Evolutionary conservation across 495 filamentous ascomycete species (phyloP).

Genomic region (Penicillium riverlandense): DNA sequence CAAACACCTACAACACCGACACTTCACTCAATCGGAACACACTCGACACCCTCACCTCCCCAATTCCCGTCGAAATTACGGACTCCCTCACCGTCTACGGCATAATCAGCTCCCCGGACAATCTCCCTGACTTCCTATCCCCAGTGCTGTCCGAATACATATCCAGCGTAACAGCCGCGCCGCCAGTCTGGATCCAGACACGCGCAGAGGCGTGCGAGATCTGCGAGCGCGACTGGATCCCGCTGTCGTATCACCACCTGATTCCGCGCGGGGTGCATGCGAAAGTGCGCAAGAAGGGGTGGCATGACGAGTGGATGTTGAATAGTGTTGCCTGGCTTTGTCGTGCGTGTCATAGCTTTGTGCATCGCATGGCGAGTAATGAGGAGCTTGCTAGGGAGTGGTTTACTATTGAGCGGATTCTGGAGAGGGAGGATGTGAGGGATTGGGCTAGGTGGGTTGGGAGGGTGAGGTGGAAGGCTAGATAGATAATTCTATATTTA

Average conservation of each 20-base stretch:
- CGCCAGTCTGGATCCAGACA: slow-evolving; percentile 52
- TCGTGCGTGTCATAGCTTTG: slow-evolving; percentile 78
- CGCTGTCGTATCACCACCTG: slow-evolving; percentile 76
- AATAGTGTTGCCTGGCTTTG: slow-evolving; percentile 86
- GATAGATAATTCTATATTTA: slow-evolving; percentile 11
- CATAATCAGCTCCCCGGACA: slow-evolving; percentile 39
- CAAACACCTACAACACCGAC: slow-evolving; percentile 34
- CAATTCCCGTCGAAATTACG: slow-evolving; percentile 40
- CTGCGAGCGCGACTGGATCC: slow-evolving; percentile 71
- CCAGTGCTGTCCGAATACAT: slow-evolving; percentile 57
- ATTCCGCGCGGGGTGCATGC: slow-evolving; percentile 70
- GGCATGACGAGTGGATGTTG: slow-evolving; percentile 69
- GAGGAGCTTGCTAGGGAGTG: slow-evolving; percentile 73
- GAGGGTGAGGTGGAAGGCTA: slow-evolving; percentile 57
- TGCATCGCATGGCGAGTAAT: slow-evolving; percentile 68
- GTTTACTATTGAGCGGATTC: slow-evolving; percentile 63
- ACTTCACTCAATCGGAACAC: slow-evolving; percentile 39
- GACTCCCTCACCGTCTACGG: slow-evolving; percentile 60
- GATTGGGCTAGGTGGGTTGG: slow-evolving; percentile 64
- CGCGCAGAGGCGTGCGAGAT: slow-evolving; percentile 64
- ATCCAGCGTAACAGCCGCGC: slow-evolving; percentile 42
- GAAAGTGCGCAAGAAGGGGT: slow-evolving; percentile 74
- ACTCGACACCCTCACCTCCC: slow-evolving; percentile 30
- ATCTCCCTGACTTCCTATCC: slow-evolving; percentile 49
- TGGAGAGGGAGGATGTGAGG: slow-evolving; percentile 65